Evolutionary conservation across 148 eudicot genomes (phyloP).

Genomic region (Fagopyrum tataricum): DNA sequence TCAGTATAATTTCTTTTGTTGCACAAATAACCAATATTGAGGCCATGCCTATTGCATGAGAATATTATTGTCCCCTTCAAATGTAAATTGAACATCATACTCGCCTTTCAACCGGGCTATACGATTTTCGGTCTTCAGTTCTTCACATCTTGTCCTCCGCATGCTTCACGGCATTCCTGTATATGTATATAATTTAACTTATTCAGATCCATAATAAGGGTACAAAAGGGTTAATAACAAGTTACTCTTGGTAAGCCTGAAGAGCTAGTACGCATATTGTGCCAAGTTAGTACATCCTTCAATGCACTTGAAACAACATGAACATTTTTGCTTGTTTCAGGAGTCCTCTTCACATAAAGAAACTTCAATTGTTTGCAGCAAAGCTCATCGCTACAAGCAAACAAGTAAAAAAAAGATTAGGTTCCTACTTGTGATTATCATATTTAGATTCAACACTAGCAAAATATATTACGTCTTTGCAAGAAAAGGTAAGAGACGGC

Average conservation of each 20-base stretch:
- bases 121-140: conserved; percentile 92
- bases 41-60: conserved; percentile 89
- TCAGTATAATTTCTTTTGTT: background rate
- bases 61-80: conserved; percentile 96
- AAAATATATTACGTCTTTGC: conserved; percentile 69
- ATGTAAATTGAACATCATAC: conserved; percentile 84
- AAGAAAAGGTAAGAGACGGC: conserved; percentile 84
- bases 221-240: background rate
- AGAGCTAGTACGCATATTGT: conserved; percentile 95
- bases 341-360: conserved; percentile 66
- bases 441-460: background rate
- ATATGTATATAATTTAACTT: background rate
- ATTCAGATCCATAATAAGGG: background rate
- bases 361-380: conserved; percentile 77
- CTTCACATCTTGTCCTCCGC: conserved; percentile 96
- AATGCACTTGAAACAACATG: conserved; percentile 87
- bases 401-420: background rate
- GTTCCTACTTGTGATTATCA: background rate
- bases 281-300: conserved; percentile 84
- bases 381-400: conserved; percentile 70
- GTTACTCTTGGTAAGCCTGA: conserved; percentile 47
- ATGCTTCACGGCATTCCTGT: conserved; percentile 98
- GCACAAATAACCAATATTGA: background rate
- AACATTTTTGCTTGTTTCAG: conserved; percentile 61
- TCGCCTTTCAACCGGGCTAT: conserved; percentile 82